Percentiles rank a stretch among this genome's conserved stretches.
Evolutionary conservation across 257 asterid genomes (phyloP).

Genomic region (Nyctanthes arbortristis): DNA sequence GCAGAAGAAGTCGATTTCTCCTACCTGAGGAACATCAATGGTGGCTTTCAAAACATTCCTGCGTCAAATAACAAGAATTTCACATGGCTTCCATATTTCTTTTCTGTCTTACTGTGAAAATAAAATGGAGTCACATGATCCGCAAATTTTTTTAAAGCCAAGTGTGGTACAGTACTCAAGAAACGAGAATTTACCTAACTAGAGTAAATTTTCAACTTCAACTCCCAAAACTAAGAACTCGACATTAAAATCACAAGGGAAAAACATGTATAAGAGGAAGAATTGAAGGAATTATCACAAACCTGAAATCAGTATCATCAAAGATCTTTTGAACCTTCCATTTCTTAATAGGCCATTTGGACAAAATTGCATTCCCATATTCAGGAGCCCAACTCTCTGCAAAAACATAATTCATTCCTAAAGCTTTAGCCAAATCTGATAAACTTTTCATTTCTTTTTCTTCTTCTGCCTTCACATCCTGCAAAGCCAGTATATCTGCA

Average conservation of each 20-base stretch:
- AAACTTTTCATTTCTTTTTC: conserved; percentile 87
- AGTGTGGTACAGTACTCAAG: background rate
- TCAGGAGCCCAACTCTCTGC: conserved; percentile 99
- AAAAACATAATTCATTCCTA: conserved; percentile 90
- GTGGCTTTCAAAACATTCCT: conserved; percentile 96
- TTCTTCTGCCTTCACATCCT: conserved; percentile 95
- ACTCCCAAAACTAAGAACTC: background rate
- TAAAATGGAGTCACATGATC: background rate
- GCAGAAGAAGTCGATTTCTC: conserved; percentile 79
- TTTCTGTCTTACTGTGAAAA: background rate
- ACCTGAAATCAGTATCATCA: conserved; percentile 94
- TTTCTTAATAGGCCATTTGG: conserved; percentile 84
- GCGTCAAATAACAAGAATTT: conserved; percentile 18
- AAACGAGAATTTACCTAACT: background rate
- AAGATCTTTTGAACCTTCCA: conserved; percentile 81
- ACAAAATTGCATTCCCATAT: conserved; percentile 85
- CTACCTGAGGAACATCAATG: conserved; percentile 77
- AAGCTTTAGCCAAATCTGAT: conserved; percentile 80
- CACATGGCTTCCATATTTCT: background rate
- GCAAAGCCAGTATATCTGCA: conserved; percentile 84
- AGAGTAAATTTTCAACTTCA: background rate
- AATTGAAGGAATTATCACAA: background rate
- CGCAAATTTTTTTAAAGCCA: background rate
- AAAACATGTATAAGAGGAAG: background rate
- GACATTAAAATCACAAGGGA: background rate